Base-by-base conservation (phyloP, 2,329 filamentous ascomycete genomes). In the Colletotrichum tropicale region DNA sequence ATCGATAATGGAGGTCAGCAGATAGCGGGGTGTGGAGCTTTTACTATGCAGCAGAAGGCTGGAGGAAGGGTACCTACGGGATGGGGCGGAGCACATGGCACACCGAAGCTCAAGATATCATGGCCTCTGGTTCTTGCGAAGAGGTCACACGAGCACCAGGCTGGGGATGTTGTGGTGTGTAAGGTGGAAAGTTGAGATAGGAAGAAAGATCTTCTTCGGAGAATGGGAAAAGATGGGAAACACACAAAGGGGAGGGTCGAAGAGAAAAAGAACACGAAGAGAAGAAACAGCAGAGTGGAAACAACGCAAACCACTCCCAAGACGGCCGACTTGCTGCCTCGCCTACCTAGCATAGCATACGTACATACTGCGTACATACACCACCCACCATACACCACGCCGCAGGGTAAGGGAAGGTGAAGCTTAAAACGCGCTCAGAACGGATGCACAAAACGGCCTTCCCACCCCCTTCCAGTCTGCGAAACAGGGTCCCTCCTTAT, bases 341-440 rank as follows among this genome's bases (percentile, higher is more conserved):
- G 61, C 32, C 34, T 48, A 70, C 32, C 12, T 38, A 24, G 18
- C 21, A 21, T 26, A 62, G 10, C 38, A 48, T 48, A 48, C 38
- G 38, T 48, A 48, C 43, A 52, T 52, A 21, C 43, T 48, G 38
- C 43, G n/a, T 21, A 21, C 38, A 43, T n/a, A 43, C 38, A 43
- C 38, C 18, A 43, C 18, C 38, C 38, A n/a, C 18, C 38, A 43
- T 43, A 43, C 43, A 52, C n/a, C 68, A 70, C 72, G 58, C 55
- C 52, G 52, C 68, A 75, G 30, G 66, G 66, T 70, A 48, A 74
- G 66, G 48, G 71, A 30, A 71, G 67, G 34, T 68, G 73, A 73
- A 75, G 73, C 73, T 75, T 75, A 73, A 75, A 75, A 64, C 70
- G 56, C 73, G 56, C 70, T 73, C 73, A 73, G 66, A 62, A 74